A percentile compares a stretch with the other conserved stretches of the same genome.
phyloP scores from a whole-genome alignment of 306 rosid genomes.

The Macrotyloma uniflorum region DNA sequence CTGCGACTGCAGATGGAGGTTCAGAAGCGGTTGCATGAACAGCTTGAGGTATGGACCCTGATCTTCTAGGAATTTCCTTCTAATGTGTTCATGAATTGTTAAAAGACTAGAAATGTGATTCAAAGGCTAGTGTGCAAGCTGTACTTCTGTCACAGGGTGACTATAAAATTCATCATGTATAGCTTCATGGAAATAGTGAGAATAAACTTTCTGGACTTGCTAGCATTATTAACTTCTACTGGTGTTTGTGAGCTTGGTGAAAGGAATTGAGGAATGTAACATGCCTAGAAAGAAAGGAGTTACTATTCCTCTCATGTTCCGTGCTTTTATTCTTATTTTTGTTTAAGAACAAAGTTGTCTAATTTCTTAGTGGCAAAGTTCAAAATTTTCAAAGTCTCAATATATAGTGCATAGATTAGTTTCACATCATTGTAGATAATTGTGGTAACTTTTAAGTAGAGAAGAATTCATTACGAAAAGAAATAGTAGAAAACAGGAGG shows the following conservation, averaged over 20 bases:
- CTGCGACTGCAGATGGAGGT: slow-evolving; percentile 99
- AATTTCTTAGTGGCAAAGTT: background rate
- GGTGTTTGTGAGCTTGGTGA: slow-evolving; percentile 16
- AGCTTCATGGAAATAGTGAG: slow-evolving; percentile 6
- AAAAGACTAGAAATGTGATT: slow-evolving; percentile 25
- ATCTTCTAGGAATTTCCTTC: slow-evolving; percentile 30
- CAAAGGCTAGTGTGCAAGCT: slow-evolving; percentile 34
- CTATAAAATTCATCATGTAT: background rate
- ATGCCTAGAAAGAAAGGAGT: slow-evolving; percentile 14
- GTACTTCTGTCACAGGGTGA: slow-evolving; percentile 24
- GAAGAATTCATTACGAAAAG: background rate
- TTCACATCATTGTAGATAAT: slow-evolving; percentile 19
- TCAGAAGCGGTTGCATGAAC: slow-evolving; percentile 96
- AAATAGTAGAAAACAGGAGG: slow-evolving; percentile 7
- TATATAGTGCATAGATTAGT: slow-evolving; percentile 2
- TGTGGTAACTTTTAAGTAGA: background rate
- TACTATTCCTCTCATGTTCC: background rate
- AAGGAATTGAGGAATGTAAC: slow-evolving; percentile 30
- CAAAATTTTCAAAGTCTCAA: background rate
- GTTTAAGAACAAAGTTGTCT: background rate
- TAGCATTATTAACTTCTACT: slow-evolving; percentile 13
- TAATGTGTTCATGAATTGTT: slow-evolving; percentile 28
- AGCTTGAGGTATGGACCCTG: slow-evolving; percentile 79
- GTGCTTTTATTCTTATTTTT: background rate
- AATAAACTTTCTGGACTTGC: slow-evolving; percentile 10